phyloP scores from a whole-genome alignment of 1,139 yeast species.

The Suhomyces chickasaworum region DNA sequence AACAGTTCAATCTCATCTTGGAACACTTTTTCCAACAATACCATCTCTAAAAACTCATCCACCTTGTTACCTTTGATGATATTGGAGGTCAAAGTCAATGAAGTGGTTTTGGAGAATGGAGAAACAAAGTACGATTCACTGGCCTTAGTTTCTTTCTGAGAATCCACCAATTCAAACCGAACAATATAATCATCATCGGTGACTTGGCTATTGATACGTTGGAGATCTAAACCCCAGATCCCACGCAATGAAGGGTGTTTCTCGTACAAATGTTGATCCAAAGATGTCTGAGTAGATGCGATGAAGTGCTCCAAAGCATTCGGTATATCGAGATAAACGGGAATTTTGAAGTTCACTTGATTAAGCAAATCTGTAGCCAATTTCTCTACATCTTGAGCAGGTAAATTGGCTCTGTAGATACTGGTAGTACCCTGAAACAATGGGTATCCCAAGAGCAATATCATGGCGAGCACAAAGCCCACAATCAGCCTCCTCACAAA shows the following conservation, averaged over 20 bases:
- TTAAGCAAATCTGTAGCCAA: constrained; percentile 37
- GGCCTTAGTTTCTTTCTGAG: constrained; percentile 17
- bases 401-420: constrained; percentile 74
- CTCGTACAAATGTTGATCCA: constrained; percentile 28
- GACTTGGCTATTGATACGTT: constrained; percentile 12
- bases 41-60: constrained; percentile 34
- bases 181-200: constrained; percentile 24
- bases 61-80: constrained; percentile 32
- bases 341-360: constrained; percentile 51
- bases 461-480: constrained; percentile 39
- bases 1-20: constrained; percentile 36
- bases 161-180: constrained; percentile 22
- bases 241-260: constrained; percentile 25
- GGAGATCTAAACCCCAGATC: constrained; percentile 35
- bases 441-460: constrained; percentile 63
- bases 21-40: constrained; percentile 42
- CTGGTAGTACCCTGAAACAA: constrained; percentile 71
- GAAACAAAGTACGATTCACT: constrained; percentile 32
- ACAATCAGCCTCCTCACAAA: constrained; percentile 19
- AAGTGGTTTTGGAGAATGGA: constrained; percentile 36
- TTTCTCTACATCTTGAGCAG: constrained; percentile 52
- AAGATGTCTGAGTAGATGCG: constrained; percentile 30
- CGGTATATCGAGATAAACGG: constrained; percentile 54
- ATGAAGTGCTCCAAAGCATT: constrained; percentile 29
- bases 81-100: constrained; percentile 29